Base-by-base conservation (phyloP, 352 stramenopile genomes). In the Phytophthora cactorum region DNA sequence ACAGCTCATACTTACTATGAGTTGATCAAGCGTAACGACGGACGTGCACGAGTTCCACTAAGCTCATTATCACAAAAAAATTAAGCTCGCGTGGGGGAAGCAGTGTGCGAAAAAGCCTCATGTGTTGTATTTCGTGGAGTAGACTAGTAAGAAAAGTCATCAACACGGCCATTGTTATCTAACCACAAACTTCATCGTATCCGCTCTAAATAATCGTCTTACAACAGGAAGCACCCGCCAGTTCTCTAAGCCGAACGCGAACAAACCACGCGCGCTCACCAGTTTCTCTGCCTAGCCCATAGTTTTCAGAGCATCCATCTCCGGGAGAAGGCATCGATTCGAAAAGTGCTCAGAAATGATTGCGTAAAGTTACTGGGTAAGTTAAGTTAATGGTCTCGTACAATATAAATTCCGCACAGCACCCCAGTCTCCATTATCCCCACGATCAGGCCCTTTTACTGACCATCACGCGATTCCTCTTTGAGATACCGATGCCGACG, bases 41-140 rank as follows among this genome's bases (percentile, higher is more conserved):
- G 75, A 95, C 68, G 78, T 88, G 53, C 87, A 96, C 71, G 97
- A 99, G 66, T 99, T 98, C 86, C 97, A 99, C 88, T 99, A 97
- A 86, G 59, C 60, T 29, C 52, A 45, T 56, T 55, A 49, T 52
- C 36, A 57, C 44, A 39, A 59, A 17, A 66, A 12, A 51, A 60
- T 52, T 46, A 52, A 51, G 49, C 31, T 56, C 41, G 41, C 56
- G 52, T 62, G 70, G 27, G 17, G 62, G 43, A 54, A 49, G 58
- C 15, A 49, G 36, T 49, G 34, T 62, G 31, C 34, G 29, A 22
- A 22, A 22, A 0, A 63, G 50, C 44, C 41, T 50, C 34, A 50
- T 66, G 51, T 12, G 17, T 67, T 14, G 60, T 72, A 68, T 71
- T 49, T 62, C 59, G 51, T 68, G 45, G 8, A 49, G 36, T 59